Evolutionary conservation across 257 asterid species (phyloP), one percentile per base, ranked within the genome.

Genomic region (Nicotiana paniculata): DNA sequence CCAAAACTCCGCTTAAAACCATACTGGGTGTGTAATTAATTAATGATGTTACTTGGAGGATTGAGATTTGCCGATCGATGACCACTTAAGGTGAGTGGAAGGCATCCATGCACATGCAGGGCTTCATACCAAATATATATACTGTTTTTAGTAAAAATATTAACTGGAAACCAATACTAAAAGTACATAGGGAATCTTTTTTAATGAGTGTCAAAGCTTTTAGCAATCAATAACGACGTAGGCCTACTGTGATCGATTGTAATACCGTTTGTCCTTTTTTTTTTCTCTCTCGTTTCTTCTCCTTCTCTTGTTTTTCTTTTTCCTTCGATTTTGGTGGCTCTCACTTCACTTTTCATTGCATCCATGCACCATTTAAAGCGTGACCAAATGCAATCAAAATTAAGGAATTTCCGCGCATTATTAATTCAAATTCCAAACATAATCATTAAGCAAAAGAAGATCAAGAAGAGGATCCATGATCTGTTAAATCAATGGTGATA

Each of bases 391-490:
- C 63, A 55, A 55, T 43, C 48, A 48, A 70, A 64, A 28, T 28
- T 28, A 28, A 74, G 8, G 24, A 26, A 48, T 43, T 35, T 72
- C 21, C 21, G 59, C 5, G 3, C 13, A 5, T 43, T 39, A 3
- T 46, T 68, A 32, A 46, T 46, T 43, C 0, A 21, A 72, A 46
- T 72, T 72, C 59, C 33, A 21, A 46, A 72, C 4, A 72, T 46
- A 72, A 72, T 72, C 78, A 72, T 24, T 15, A 74, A 48, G 16
- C 43, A 24, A 48, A 51, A 74, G 63, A 64, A 28, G 70, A 64
- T 26, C 12, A 61, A 64, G 43, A 48, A 74, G 24, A 21, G 63
- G 4, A 74, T 74, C 62, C 62, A 6, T 74, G 43, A 21, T 21
- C 12, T 72, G 61, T 72, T 46, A 72, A 46, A 72, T 72, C 79